Base-by-base conservation (phyloP, 2,329 filamentous ascomycete genomes). In the Pestalotiopsis sp. region DNA sequence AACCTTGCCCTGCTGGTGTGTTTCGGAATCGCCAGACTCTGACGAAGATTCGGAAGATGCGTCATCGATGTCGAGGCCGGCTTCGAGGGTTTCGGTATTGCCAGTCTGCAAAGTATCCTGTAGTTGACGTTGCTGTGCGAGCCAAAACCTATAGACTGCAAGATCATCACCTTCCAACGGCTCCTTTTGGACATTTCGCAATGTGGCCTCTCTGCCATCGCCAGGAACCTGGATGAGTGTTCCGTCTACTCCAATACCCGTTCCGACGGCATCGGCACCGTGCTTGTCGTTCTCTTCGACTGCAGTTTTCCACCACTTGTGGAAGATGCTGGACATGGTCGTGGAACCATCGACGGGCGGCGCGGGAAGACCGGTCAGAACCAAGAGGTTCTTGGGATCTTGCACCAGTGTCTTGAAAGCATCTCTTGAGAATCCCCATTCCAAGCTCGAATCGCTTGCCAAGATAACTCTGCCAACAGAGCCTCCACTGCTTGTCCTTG, bases 391-490 rank as follows among this genome's bases (percentile, higher is more conserved):
- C 57, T 90, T 90, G 1, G 91, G 83, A 72, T 97, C 92, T 69
- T 88, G 86, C 0, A 94, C 94, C 67, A 99, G 85, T 11, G 87
- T 86, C 71, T 88, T 90, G 63, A 99, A 82, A 0, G 95, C 85
- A 66, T 95, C 91, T 75, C 92, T 93, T 0, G 96, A 97, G 76
- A 97, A 97, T 0, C 96, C 96, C 96, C 96, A 99, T 74, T 97
- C 94, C 23, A 98, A 82, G 38, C 93, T 97, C 3, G 90, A 88
- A 78, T 98, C 95, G 73, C 94, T 98, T 2, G 96, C 95, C 68
- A 99, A 85, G 65, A 99, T 96, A 17, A 99, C 94, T 66, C 90
- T 88, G 5, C 89, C 89, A 69, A 82, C 77, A 58, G 81, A 77
- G 39, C 80, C 84, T 7, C 84, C 84, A 0, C 75, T 75, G 27